Evolutionary conservation across 1,284 basidiomycete genomes (phyloP).

Genomic region (Rhizopogon parksii): DNA sequence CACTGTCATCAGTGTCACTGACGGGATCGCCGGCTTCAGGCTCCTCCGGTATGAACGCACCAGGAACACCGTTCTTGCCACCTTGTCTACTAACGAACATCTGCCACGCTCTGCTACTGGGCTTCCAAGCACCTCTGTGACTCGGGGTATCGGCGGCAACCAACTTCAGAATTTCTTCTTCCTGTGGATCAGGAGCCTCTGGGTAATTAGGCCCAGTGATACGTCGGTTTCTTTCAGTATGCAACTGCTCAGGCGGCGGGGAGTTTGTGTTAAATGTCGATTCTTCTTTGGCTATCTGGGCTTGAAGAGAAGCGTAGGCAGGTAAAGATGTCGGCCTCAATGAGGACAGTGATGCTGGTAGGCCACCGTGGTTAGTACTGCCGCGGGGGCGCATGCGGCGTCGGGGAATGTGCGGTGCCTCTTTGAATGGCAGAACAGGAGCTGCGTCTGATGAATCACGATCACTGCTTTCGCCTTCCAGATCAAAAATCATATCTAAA

Average conservation of each 20-base stretch:
- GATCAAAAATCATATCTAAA: slow-evolving; percentile 61
- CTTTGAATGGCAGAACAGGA: slow-evolving; percentile 39
- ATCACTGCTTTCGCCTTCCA: slow-evolving; percentile 46
- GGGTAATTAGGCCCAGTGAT: slow-evolving; percentile 2
- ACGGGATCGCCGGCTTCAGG: slow-evolving; percentile 27
- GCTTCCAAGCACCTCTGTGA: slow-evolving; percentile 63
- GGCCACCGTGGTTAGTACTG: slow-evolving; percentile 29
- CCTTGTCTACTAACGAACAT: slow-evolving; percentile 45
- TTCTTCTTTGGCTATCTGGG: slow-evolving; percentile 15
- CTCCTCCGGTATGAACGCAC: slow-evolving; percentile 42
- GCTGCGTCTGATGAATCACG: slow-evolving; percentile 22
- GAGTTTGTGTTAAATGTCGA: not conserved
- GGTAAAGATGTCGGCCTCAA: slow-evolving; percentile 64
- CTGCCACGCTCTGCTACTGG: slow-evolving; percentile 57
- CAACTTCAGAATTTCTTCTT: slow-evolving; percentile 50
- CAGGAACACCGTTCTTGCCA: slow-evolving; percentile 28
- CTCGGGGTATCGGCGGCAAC: slow-evolving; percentile 64
- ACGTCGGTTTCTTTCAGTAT: slow-evolving; percentile 9
- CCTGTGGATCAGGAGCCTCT: slow-evolving; percentile 35
- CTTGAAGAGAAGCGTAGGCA: slow-evolving; percentile 45
- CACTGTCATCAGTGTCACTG: slow-evolving; percentile 17
- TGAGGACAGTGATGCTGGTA: slow-evolving; percentile 52
- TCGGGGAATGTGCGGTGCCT: slow-evolving; percentile 30
- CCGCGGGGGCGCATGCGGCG: slow-evolving; percentile 28
- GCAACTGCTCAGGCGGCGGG: slow-evolving; percentile 5